phyloP scores from a whole-genome alignment of 2,329 filamentous ascomycete species.

The Aspergillus viridinutans region DNA sequence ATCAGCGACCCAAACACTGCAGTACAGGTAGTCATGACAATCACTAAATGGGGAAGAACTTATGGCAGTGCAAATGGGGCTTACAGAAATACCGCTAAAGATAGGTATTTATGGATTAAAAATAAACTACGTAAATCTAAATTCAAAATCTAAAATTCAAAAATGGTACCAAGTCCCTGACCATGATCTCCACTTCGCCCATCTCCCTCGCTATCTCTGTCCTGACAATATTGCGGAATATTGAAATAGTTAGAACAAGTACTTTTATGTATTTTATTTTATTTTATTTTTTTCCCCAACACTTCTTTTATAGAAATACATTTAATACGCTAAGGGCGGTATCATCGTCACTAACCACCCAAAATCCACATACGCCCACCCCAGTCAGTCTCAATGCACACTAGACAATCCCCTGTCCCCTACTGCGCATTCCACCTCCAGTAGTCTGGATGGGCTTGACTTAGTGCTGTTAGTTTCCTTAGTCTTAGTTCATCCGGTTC shows the following conservation, averaged over 20 bases:
- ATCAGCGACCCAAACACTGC: no score
- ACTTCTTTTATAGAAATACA: conserved; percentile 1
- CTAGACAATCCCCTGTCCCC: conserved; percentile 13
- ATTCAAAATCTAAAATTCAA: not conserved
- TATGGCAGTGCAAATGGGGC: not conserved
- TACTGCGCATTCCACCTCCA: conserved; percentile 14
- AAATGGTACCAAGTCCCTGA: not conserved
- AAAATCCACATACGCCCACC: conserved; percentile 10
- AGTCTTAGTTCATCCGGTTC: conserved; percentile 17
- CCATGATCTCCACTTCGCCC: conserved; percentile 1
- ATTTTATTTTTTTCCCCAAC: not conserved
- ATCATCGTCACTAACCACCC: conserved; percentile 14
- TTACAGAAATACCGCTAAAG: not conserved
- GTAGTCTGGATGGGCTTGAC: conserved; percentile 16
- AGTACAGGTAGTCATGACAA: no score
- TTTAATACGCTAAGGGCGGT: conserved; percentile 10
- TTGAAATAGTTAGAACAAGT: not conserved
- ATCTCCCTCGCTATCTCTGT: not conserved
- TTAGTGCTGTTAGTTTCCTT: conserved; percentile 15
- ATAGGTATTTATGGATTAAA: not conserved
- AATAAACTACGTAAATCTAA: not conserved
- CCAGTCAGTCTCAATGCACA: conserved; percentile 15
- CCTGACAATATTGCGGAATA: not conserved
- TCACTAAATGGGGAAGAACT: not conserved
- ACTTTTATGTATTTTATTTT: not conserved